These are phyloP conservation scores for Phialocephala sp. DNA, from an alignment of 2,329 filamentous ascomycete species.

Conservation along the genomic window DNA sequence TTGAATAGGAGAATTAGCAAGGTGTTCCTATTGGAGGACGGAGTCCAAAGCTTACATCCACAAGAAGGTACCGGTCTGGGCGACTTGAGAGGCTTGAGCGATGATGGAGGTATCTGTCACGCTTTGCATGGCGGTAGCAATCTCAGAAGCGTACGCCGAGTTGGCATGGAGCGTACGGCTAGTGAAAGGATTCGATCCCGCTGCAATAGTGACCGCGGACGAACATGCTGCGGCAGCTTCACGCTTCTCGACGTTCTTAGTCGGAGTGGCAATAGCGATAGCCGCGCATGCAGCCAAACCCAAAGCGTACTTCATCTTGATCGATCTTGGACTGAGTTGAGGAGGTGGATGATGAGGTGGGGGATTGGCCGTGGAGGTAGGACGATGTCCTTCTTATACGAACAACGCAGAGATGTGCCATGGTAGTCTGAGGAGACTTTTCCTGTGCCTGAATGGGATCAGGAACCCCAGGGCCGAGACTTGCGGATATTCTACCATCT, in stretches of 20 bases:
- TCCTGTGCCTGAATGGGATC: slow-evolving; percentile 33
- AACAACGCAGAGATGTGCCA: slow-evolving; percentile 8
- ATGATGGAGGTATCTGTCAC: slow-evolving; percentile 60
- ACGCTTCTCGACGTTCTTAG: slow-evolving; percentile 30
- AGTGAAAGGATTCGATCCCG: slow-evolving; percentile 54
- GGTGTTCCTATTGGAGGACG: background rate
- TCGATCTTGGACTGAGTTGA: slow-evolving; percentile 15
- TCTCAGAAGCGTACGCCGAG: slow-evolving; percentile 60
- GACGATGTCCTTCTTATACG: slow-evolving; percentile 28
- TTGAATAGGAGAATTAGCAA: slow-evolving; percentile 14
- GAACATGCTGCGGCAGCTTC: slow-evolving; percentile 28
- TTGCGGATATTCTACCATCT: slow-evolving; percentile 23
- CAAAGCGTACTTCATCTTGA: slow-evolving; percentile 35
- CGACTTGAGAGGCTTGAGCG: slow-evolving; percentile 41
- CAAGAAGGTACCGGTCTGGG: slow-evolving; percentile 54
- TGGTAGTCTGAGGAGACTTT: slow-evolving; percentile 17
- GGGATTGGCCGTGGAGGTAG: slow-evolving; percentile 13
- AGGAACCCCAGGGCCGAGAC: slow-evolving; percentile 33
- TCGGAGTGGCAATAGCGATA: slow-evolving; percentile 31
- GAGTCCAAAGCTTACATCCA: slow-evolving; percentile 48
- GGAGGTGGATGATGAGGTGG: slow-evolving; percentile 25
- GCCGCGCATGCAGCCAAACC: slow-evolving; percentile 33
- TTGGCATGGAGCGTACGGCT: slow-evolving; percentile 60
- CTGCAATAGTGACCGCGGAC: slow-evolving; percentile 33
- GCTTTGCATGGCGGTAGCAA: slow-evolving; percentile 57